phyloP scores from a whole-genome alignment of 495 filamentous ascomycete species.

The Monascus purpureus region DNA sequence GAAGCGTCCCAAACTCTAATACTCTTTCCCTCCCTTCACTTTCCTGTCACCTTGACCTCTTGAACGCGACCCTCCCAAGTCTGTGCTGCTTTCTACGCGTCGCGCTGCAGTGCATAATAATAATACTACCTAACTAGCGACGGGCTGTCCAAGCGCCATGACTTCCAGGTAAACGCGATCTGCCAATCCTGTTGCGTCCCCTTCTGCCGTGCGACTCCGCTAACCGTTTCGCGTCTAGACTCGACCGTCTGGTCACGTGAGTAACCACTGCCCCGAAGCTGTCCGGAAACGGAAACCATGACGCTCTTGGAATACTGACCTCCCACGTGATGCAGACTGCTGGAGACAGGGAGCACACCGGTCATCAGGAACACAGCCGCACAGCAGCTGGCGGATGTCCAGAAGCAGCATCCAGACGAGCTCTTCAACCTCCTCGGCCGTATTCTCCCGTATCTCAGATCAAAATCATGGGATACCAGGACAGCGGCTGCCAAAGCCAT shows the following conservation, averaged over 20 bases:
- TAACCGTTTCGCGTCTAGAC: conserved; percentile 37
- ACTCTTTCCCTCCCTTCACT: not conserved
- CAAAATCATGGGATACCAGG: conserved; percentile 91
- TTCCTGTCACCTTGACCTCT: not conserved
- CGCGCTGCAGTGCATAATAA: conserved; percentile 3
- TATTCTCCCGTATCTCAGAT: conserved; percentile 80
- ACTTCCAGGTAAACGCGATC: conserved; percentile 35
- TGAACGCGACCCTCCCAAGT: not conserved
- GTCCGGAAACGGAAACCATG: no score
- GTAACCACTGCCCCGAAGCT: conserved; percentile 20
- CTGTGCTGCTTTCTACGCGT: conserved; percentile 6
- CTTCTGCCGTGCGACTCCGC: conserved; percentile 13
- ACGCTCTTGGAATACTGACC: conserved; percentile 20
- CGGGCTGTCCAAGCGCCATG: conserved; percentile 26
- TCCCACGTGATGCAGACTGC: conserved; percentile 43
- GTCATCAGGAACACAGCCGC: conserved; percentile 93
- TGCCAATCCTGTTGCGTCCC: conserved; percentile 13
- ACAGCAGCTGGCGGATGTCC: conserved; percentile 89
- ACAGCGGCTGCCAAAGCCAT: conserved; percentile 85
- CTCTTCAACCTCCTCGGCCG: conserved; percentile 94
- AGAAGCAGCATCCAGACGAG: conserved; percentile 94
- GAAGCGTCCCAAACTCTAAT: not conserved
- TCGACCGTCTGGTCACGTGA: conserved; percentile 90
- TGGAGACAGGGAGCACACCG: conserved; percentile 90
- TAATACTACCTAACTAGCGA: no score